phyloP scores from a whole-genome alignment of 2,329 filamentous ascomycete species.

The Aspergillus awamori region DNA sequence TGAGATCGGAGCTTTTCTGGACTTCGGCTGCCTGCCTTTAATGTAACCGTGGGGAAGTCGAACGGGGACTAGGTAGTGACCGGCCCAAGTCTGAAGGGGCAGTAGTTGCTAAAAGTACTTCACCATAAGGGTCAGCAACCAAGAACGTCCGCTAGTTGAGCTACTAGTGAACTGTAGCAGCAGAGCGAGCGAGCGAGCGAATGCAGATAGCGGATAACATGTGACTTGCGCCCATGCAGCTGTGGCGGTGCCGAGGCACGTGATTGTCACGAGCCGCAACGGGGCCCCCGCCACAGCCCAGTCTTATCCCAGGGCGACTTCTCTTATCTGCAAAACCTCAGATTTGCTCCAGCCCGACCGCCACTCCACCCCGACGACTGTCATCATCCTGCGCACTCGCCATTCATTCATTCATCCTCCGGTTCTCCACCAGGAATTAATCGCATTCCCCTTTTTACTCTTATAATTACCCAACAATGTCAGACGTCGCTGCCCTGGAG shows the following conservation, averaged over 20 bases:
- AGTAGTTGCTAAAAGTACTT: too few species aligned
- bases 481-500: conserved; percentile 48
- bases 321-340: conserved; percentile 11
- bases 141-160: too few species aligned
- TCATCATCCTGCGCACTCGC: background rate
- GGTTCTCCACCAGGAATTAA: background rate
- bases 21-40: background rate
- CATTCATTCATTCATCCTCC: background rate
- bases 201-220: background rate
- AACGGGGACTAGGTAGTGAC: background rate
- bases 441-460: background rate
- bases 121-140: too few species aligned
- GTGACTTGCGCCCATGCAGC: background rate
- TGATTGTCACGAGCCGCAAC: background rate
- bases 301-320: conserved; percentile 9
- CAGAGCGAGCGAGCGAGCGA: background rate
- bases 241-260: conserved; percentile 3
- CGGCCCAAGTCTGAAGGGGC: background rate
- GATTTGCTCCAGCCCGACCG: conserved; percentile 4
- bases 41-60: background rate
- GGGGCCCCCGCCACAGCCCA: conserved; percentile 6
- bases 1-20: background rate
- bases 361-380: background rate
- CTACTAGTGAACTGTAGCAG: background rate
- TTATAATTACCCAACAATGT: conserved; percentile 35